A percentile compares a stretch with the other conserved stretches of the same genome.
These are phyloP conservation scores for Penicillium antarcticum DNA, from an alignment of 495 filamentous ascomycete genomes.

Conservation along the genomic window DNA sequence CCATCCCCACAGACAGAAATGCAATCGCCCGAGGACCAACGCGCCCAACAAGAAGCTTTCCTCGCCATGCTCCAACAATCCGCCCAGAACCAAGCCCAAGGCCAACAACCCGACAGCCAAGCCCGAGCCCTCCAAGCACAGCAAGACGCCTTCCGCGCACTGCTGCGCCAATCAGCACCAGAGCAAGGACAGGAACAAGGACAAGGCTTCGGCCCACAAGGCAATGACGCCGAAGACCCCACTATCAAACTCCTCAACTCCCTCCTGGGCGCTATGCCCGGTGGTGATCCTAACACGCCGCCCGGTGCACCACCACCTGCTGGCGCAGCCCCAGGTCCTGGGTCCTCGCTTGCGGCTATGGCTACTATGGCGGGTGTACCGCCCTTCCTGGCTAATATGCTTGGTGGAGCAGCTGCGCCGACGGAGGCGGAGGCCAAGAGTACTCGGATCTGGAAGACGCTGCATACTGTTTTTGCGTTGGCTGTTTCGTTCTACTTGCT, in stretches of 20 bases:
- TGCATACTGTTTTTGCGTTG: conserved; percentile 74
- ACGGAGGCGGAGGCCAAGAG: conserved; percentile 43
- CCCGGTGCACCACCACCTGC: conserved; percentile 28
- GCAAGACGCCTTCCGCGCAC: conserved; percentile 42
- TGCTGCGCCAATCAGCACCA: conserved; percentile 36
- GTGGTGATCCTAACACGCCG: conserved; percentile 23
- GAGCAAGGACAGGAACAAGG: conserved; percentile 26
- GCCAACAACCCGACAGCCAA: conserved; percentile 31
- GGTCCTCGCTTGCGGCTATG: conserved; percentile 31
- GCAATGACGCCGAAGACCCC: conserved; percentile 49
- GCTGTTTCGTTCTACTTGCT: conserved; percentile 67
- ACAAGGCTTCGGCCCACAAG: conserved; percentile 23
- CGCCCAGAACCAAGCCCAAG: conserved; percentile 25
- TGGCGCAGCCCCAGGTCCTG: conserved; percentile 9
- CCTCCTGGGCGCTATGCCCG: conserved; percentile 49
- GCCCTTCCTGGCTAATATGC: conserved; percentile 43
- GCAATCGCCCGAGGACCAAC: conserved; percentile 23
- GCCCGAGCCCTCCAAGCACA: conserved; percentile 29
- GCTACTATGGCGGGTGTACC: conserved; percentile 38
- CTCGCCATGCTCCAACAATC: conserved; percentile 41
- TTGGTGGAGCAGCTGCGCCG: conserved; percentile 27
- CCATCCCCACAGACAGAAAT: conserved; percentile 17
- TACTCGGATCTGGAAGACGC: conserved; percentile 64
- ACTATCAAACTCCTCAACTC: conserved; percentile 61
- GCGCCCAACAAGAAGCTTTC: conserved; percentile 42